These are phyloP conservation scores for Moniliophthora roreri DNA, from an alignment of 1,284 basidiomycete genomes.

Conservation along the genomic window DNA sequence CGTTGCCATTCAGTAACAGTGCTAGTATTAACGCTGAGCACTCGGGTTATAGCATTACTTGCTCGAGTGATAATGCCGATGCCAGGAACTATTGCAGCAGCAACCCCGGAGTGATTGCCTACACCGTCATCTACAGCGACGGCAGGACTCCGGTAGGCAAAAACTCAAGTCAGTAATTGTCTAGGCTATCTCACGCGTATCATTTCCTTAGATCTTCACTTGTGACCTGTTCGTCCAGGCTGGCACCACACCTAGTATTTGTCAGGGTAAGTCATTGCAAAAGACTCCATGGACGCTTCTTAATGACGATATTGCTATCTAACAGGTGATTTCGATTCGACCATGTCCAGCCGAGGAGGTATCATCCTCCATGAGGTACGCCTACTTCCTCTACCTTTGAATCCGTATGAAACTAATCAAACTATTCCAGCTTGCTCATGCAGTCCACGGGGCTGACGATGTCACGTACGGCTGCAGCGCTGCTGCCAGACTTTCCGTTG, in stretches of 20 bases:
- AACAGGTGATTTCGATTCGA: slow-evolving; percentile 10
- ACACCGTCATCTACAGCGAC: background rate
- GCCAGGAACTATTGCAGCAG: slow-evolving; percentile 9
- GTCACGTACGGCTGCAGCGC: slow-evolving; percentile 15
- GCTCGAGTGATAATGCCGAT: slow-evolving; percentile 8
- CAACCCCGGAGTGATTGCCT: slow-evolving; percentile 12
- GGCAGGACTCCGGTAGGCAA: background rate
- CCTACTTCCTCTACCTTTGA: background rate
- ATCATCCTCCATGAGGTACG: slow-evolving; percentile 18
- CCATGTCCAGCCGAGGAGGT: slow-evolving; percentile 15
- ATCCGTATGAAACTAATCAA: background rate
- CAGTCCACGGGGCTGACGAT: slow-evolving; percentile 13
- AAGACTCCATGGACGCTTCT: background rate
- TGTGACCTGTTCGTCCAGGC: slow-evolving; percentile 16
- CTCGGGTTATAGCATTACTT: slow-evolving; percentile 8
- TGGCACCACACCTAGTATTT: slow-evolving; percentile 9
- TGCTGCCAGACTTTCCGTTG: slow-evolving; percentile 2
- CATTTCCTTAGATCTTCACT: slow-evolving; percentile 7
- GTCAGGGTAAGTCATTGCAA: slow-evolving; percentile 5
- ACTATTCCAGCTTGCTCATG: slow-evolving; percentile 13
- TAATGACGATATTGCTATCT: background rate
- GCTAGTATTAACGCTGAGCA: background rate
- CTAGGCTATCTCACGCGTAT: background rate
- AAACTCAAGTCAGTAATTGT: background rate
- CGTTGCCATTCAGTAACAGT: background rate